phyloP scores from a whole-genome alignment of 2,329 filamentous ascomycete species.

The Ceratocystis cubensis region DNA sequence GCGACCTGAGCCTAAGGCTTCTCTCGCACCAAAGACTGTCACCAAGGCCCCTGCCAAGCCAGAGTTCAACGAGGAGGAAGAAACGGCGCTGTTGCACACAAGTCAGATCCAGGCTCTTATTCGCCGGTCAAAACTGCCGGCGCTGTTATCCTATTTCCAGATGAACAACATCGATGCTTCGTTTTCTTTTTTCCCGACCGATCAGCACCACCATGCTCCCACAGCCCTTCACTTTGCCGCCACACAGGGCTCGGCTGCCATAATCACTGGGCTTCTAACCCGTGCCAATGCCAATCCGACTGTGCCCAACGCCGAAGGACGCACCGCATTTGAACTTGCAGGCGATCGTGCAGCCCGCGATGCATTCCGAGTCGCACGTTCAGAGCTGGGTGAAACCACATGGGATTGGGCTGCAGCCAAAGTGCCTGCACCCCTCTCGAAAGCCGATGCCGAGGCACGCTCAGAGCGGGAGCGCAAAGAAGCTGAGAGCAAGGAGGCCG shows the following conservation, averaged over 20 bases:
- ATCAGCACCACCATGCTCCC: constrained; percentile 65
- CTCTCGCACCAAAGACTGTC: constrained; percentile 28
- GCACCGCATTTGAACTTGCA: constrained; percentile 72
- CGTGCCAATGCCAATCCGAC: constrained; percentile 67
- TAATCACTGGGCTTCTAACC: constrained; percentile 64
- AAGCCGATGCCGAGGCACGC: constrained; percentile 57
- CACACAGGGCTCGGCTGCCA: constrained; percentile 60
- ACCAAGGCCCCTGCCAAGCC: constrained; percentile 44
- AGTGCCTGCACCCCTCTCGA: constrained; percentile 59
- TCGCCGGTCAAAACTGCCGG: constrained; percentile 78
- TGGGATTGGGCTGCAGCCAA: constrained; percentile 70
- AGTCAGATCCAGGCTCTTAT: constrained; percentile 79
- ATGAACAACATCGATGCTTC: constrained; percentile 58
- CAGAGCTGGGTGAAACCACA: constrained; percentile 60
- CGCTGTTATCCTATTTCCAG: constrained; percentile 69
- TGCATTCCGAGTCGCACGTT: constrained; percentile 77
- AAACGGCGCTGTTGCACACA: constrained; percentile 70
- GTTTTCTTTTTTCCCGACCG: constrained; percentile 62
- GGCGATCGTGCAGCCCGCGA: constrained; percentile 78
- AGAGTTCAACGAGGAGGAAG: constrained; percentile 69
- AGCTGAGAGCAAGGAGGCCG: constrained; percentile 53
- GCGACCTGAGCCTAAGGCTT: constrained; percentile 29
- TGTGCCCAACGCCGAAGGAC: constrained; percentile 58
- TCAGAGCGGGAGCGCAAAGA: constrained; percentile 58
- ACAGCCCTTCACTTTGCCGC: constrained; percentile 79